Conservation (phyloP, 495 filamentous ascomycete genomes). For the Neurospora sp. region DNA sequence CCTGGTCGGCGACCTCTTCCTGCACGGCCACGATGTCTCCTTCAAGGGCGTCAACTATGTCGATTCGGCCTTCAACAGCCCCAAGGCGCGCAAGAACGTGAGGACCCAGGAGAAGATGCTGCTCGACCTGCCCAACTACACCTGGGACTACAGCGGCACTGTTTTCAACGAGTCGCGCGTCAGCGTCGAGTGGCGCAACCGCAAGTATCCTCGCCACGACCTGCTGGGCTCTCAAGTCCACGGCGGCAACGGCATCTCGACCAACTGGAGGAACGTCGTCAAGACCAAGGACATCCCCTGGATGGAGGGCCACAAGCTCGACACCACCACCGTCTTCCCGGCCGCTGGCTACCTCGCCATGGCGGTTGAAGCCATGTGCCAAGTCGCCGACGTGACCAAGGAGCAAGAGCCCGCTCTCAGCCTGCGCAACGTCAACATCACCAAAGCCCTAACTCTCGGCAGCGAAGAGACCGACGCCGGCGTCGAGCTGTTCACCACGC, state of each 20-base stretch:
- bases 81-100: constrained; percentile 8
- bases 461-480: constrained; percentile 21
- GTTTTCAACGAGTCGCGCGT: constrained; percentile 33
- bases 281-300: constrained; percentile 34
- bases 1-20: constrained; percentile 21
- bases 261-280: constrained; percentile 36
- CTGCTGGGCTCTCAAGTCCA: constrained; percentile 30
- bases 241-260: constrained; percentile 30
- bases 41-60: constrained; percentile 14
- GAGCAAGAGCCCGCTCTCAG: constrained; percentile 5
- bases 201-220: constrained; percentile 26
- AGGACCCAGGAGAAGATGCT: constrained; percentile 13
- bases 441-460: constrained; percentile 26
- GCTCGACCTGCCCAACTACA: constrained; percentile 23
- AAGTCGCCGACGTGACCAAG: constrained; percentile 11
- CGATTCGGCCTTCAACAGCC: constrained; percentile 3
- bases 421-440: constrained; percentile 15
- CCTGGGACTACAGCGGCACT: constrained; percentile 29
- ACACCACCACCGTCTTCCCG: constrained; percentile 39
- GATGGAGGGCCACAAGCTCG: constrained; percentile 36
- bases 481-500: constrained; percentile 10
- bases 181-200: constrained; percentile 32
- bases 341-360: constrained; percentile 44
- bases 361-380: constrained; percentile 37
- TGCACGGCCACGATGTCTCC: constrained; percentile 18